Conservation (phyloP, 2,329 filamentous ascomycete genomes). For the Pseudopyricularia cyperi region DNA sequence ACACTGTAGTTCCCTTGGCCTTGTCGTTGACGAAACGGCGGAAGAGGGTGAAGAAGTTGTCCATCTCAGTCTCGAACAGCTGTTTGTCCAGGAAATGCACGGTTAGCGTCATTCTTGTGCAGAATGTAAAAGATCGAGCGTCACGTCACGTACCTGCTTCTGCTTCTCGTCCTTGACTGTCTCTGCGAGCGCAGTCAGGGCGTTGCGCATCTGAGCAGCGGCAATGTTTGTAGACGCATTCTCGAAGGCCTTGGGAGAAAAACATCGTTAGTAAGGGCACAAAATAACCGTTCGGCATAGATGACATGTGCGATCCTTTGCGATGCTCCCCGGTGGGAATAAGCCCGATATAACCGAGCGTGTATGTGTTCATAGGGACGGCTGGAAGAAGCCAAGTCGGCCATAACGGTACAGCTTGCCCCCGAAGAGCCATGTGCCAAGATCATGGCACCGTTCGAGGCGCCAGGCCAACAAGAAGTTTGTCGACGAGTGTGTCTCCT, state of each 20-base stretch:
- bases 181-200: constrained; percentile 84
- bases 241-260: constrained; percentile 68
- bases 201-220: constrained; percentile 97
- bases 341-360: too few relatives aligned
- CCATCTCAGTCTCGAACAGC: constrained; percentile 98
- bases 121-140: not conserved
- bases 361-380: too few relatives aligned
- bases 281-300: too few relatives aligned
- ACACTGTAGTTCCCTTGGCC: constrained; percentile 89
- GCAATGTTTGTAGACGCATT: constrained; percentile 98
- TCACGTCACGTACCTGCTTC: constrained; percentile 56
- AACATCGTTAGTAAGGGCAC: not conserved
- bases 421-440: too few relatives aligned
- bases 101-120: constrained; percentile 3
- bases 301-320: too few relatives aligned
- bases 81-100: constrained; percentile 16
- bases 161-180: constrained; percentile 69
- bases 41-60: constrained; percentile 99
- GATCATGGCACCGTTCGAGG: too few relatives aligned
- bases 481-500: not conserved
- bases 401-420: too few relatives aligned
- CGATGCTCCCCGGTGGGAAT: too few relatives aligned
- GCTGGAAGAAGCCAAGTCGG: too few relatives aligned
- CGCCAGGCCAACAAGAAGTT: too few relatives aligned
- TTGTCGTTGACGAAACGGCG: constrained; percentile 97